Conservation (phyloP, 306 rosid genomes). For the Delonix regia region DNA sequence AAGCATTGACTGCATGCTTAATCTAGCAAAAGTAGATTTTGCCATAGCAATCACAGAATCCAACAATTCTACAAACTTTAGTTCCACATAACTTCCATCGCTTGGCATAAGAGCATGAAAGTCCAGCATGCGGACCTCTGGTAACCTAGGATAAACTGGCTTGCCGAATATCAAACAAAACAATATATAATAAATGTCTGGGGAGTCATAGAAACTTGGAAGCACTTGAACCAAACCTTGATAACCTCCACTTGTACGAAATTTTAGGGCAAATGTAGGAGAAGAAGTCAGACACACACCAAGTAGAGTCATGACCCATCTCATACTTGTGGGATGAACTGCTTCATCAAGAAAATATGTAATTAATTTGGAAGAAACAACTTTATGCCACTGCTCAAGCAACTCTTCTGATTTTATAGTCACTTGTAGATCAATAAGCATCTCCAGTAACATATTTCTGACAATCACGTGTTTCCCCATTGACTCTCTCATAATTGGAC, state of each 20-base stretch:
- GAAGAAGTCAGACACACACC: constrained; percentile 96
- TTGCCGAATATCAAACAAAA: constrained; percentile 97
- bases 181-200: constrained; percentile 93
- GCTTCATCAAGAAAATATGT: constrained; percentile 98
- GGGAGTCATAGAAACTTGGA: constrained; percentile 95
- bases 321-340: constrained; percentile 97
- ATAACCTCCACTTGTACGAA: constrained; percentile 96
- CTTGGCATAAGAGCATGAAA: constrained; percentile 99
- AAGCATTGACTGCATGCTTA: constrained; percentile 88
- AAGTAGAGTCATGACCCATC: constrained; percentile 99
- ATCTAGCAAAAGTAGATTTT: constrained; percentile 87
- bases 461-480: constrained; percentile 99
- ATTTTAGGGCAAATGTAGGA: constrained; percentile 90
- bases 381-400: constrained; percentile 98
- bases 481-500: constrained; percentile 81
- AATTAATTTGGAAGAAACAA: constrained; percentile 92
- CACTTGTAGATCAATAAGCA: constrained; percentile 97
- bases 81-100: constrained; percentile 74
- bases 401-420: constrained; percentile 89
- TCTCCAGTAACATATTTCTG: constrained; percentile 95
- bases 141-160: constrained; percentile 96
- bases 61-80: constrained; percentile 80
- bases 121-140: constrained; percentile 99
- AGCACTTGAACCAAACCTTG: constrained; percentile 92
- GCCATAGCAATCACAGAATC: constrained; percentile 95